phyloP scores from a whole-genome alignment of 768 basidiomycete genomes.

The Boletellus ananiceps region DNA sequence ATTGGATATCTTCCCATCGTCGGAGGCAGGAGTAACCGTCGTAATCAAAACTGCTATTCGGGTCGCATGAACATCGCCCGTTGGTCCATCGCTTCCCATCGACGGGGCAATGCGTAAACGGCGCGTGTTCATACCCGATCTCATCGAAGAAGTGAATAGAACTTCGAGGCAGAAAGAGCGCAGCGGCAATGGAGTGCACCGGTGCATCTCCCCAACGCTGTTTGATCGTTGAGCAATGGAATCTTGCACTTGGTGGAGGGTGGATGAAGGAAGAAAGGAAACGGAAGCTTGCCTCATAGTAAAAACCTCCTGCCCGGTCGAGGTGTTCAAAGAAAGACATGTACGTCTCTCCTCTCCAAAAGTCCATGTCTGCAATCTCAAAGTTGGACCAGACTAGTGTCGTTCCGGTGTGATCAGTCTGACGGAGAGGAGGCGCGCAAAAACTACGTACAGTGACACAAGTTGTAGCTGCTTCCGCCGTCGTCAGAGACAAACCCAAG shows the following conservation, averaged over 20 bases:
- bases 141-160: conserved; percentile 95
- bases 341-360: conserved; percentile 84
- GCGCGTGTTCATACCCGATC: conserved; percentile 49
- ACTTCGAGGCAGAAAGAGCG: conserved; percentile 81
- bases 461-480: conserved; percentile 54
- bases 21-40: conserved; percentile 26
- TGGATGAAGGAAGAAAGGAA: background rate
- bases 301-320: conserved; percentile 79
- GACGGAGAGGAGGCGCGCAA: background rate
- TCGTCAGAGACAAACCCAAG: conserved; percentile 65
- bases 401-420: background rate
- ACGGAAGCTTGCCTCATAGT: conserved; percentile 62
- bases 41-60: conserved; percentile 22
- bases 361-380: conserved; percentile 81
- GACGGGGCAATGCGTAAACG: conserved; percentile 25
- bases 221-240: background rate
- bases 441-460: conserved; percentile 53
- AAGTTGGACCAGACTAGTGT: conserved; percentile 87
- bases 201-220: conserved; percentile 94
- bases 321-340: conserved; percentile 79
- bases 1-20: conserved; percentile 16
- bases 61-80: conserved; percentile 26
- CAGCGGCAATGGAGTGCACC: conserved; percentile 87
- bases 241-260: background rate
- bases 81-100: conserved; percentile 16